Evolutionary conservation across 768 basidiomycete genomes (phyloP), one percentile per base, ranked within the genome.

Genomic region (Astraeus odoratus): DNA sequence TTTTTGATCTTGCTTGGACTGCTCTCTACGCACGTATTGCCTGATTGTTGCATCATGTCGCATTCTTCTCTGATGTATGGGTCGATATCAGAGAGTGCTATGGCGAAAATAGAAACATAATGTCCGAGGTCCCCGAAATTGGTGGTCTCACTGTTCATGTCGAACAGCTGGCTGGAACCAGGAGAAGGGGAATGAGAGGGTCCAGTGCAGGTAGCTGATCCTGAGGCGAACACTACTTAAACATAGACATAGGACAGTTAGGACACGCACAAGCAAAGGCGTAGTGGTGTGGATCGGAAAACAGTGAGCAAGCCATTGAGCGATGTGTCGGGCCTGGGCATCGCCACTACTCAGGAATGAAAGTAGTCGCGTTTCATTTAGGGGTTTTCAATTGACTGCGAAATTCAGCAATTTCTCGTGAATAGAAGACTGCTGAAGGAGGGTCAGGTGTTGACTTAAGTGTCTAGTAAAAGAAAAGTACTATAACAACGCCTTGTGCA

Each of bases 61-160:
- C 50, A 64, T 55, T 85, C 82, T 44, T 72, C 66, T 37, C 61
- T 57, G 18, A 76, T 69, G 55, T 82, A 83, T 18, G 57, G 71
- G n/a, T 71, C 68, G 18, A 85, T 64, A 47, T 79, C 72, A 4
- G 77, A 73, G 30, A 83, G 51, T 7, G 74, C 79, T 8, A 74
- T 60, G 24, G 68, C 66, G 16, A 85, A 71, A 24, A 85, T 69
- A 10, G 67, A 68, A n/a, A 78, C 64, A 48, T 76, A 67, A 52
- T 69, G 70, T 4, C 69, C 66, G 55, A 86, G 64, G 33, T 74
- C 70, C 23, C 76, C 70, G 49, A 78, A 85, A 58, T 82, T 76
- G 1, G 75, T 61, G 18, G 27, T 77, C 9, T 68, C 27, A 71
- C 46, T 26, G 78, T 10, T 31, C 3, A 31, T 53, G 19, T 75